These are phyloP conservation scores for Vigna reflexopilosa DNA, from an alignment of 306 rosid genomes.

Conservation along the genomic window DNA sequence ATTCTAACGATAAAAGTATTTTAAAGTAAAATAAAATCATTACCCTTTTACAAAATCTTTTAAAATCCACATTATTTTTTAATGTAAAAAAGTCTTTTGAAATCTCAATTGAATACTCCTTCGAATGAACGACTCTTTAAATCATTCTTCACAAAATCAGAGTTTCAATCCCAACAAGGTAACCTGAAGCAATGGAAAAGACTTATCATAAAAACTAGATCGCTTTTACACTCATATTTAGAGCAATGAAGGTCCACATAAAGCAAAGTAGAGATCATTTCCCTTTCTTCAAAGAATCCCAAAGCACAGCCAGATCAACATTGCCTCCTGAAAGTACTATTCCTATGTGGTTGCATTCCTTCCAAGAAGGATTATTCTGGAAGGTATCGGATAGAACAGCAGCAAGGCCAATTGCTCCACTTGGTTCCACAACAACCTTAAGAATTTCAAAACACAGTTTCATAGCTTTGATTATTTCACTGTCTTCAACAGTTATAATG, in stretches of 20 bases:
- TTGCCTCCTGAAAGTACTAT: slow-evolving; percentile 90
- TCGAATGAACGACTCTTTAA: not conserved
- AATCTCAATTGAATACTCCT: too few relatives aligned
- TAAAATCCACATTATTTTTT: too few relatives aligned
- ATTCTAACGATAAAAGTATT: too few relatives aligned
- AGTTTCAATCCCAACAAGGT: slow-evolving; percentile 29
- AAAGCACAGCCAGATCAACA: slow-evolving; percentile 72
- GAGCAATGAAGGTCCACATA: slow-evolving; percentile 32
- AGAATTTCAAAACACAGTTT: slow-evolving; percentile 78
- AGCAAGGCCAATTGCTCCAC: slow-evolving; percentile 97
- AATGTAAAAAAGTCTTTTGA: too few relatives aligned
- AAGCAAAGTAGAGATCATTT: slow-evolving; percentile 18
- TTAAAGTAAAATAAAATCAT: too few relatives aligned
- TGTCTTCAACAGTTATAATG: slow-evolving; percentile 74
- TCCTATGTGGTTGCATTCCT: slow-evolving; percentile 75
- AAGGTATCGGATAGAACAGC: slow-evolving; percentile 83
- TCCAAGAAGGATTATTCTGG: slow-evolving; percentile 71
- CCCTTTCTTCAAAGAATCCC: slow-evolving; percentile 70
- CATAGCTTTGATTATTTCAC: slow-evolving; percentile 82
- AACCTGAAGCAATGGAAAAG: slow-evolving; percentile 24
- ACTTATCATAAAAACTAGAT: slow-evolving; percentile 8
- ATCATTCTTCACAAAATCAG: slow-evolving; percentile 13
- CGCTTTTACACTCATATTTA: slow-evolving; percentile 4
- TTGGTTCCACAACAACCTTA: slow-evolving; percentile 85
- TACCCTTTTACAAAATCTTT: too few relatives aligned